Percentiles rank a stretch among this genome's conserved stretches.
Conservation (phyloP, 2,329 filamentous ascomycete species). For the Mycocentrospora acerina region DNA sequence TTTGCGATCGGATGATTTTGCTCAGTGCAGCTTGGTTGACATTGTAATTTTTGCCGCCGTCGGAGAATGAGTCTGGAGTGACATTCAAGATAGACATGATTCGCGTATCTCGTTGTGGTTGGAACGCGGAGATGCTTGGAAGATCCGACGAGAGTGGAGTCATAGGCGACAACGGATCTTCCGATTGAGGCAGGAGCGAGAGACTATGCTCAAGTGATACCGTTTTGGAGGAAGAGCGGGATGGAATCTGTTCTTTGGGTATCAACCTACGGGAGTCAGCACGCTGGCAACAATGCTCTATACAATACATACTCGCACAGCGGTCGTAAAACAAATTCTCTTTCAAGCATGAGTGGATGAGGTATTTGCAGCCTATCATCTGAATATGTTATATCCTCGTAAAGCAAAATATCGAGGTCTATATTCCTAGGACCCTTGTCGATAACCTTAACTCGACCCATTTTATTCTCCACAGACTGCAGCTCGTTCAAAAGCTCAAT, state of each 20-base stretch:
- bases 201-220: conserved; percentile 37
- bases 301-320: conserved; percentile 67
- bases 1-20: conserved; percentile 61
- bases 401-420: conserved; percentile 88
- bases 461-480: conserved; percentile 76
- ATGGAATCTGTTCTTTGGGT: conserved; percentile 35
- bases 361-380: conserved; percentile 79
- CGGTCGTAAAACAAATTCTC: conserved; percentile 90
- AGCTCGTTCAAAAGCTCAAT: conserved; percentile 75
- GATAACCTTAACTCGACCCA: conserved; percentile 80
- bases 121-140: conserved; percentile 28
- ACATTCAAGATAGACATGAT: conserved; percentile 95
- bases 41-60: conserved; percentile 64
- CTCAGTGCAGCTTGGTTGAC: conserved; percentile 53
- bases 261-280: conserved; percentile 28
- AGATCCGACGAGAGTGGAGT: conserved; percentile 40
- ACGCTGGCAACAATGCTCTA: background rate
- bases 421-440: conserved; percentile 96
- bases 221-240: conserved; percentile 51
- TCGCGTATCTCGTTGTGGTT: conserved; percentile 56
- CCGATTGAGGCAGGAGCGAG: conserved; percentile 36
- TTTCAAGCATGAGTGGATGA: conserved; percentile 80
- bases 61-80: conserved; percentile 96
- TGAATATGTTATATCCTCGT: conserved; percentile 65
- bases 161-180: conserved; percentile 41